Percentiles rank a stretch among this genome's conserved stretches.
Evolutionary conservation across 768 basidiomycete species (phyloP).

Genomic region (Lactifluus pinguis): DNA sequence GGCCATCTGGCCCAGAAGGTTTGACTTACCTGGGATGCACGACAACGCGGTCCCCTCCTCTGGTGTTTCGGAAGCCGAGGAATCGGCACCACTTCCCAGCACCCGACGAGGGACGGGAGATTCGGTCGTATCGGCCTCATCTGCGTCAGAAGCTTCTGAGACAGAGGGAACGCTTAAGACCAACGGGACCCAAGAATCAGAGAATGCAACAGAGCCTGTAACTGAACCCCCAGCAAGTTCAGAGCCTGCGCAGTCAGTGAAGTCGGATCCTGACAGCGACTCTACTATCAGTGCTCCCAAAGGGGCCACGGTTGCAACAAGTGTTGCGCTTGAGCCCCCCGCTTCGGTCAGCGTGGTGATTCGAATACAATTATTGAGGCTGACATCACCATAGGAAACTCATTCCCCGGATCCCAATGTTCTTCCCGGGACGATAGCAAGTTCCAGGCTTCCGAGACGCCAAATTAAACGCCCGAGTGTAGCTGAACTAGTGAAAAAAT

Average conservation of each 20-base stretch:
- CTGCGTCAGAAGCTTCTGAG: conserved; percentile 67
- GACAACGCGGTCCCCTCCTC: conserved; percentile 51
- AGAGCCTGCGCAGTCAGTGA: conserved; percentile 22
- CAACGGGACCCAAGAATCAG: conserved; percentile 10
- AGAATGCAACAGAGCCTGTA: not conserved
- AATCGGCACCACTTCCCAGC: conserved; percentile 34
- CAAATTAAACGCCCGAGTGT: conserved; percentile 52
- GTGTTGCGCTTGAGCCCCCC: not conserved
- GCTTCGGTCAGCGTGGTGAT: conserved; percentile 16
- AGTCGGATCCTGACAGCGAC: conserved; percentile 69
- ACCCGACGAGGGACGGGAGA: conserved; percentile 44
- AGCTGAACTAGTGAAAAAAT: conserved; percentile 77
- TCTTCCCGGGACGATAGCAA: conserved; percentile 21
- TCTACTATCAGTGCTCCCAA: conserved; percentile 67
- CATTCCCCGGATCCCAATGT: conserved; percentile 7
- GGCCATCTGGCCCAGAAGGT: conserved; percentile 60
- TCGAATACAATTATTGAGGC: not conserved
- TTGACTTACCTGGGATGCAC: conserved; percentile 44
- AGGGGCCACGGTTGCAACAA: conserved; percentile 8
- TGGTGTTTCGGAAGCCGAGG: conserved; percentile 68
- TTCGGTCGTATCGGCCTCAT: conserved; percentile 44
- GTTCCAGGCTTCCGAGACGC: conserved; percentile 59
- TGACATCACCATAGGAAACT: conserved; percentile 1
- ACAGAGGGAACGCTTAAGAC: conserved; percentile 35
- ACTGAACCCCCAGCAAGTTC: not conserved